A percentile compares a stretch with the other conserved stretches of the same genome.
phyloP scores from a whole-genome alignment of 345 rosid genomes.

The Erodium maritimum region DNA sequence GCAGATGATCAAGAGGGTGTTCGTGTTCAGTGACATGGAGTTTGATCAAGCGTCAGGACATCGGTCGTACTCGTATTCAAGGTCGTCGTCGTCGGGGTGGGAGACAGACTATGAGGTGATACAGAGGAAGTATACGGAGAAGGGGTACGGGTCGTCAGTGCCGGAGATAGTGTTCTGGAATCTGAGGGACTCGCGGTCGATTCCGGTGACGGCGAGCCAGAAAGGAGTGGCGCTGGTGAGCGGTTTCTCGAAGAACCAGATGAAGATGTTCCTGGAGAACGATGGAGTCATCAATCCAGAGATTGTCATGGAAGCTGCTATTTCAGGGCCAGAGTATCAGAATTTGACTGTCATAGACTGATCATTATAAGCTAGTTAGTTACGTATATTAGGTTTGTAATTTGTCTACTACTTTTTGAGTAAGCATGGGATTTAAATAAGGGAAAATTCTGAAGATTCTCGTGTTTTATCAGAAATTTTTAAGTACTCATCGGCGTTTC shows the following conservation, averaged over 20 bases:
- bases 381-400: too few relatives aligned
- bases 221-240: conserved; percentile 12
- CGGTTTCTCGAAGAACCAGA: conserved; percentile 11
- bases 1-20: conserved; percentile 42
- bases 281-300: conserved; percentile 8
- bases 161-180: conserved; percentile 14
- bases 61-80: too few relatives aligned
- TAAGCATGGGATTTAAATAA: too few relatives aligned
- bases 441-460: too few relatives aligned
- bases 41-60: conserved; percentile 17
- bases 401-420: too few relatives aligned
- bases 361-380: too few relatives aligned
- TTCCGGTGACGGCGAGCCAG: conserved; percentile 9
- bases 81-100: too few relatives aligned
- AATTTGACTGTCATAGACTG: conserved; percentile 7
- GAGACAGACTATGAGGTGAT: too few relatives aligned
- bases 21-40: conserved; percentile 68
- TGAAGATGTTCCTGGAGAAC: conserved; percentile 8
- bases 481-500: too few relatives aligned
- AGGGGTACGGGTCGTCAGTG: too few relatives aligned
- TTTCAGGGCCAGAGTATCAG: conserved; percentile 5
- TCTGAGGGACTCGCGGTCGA: conserved; percentile 9
- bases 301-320: conserved; percentile 2
- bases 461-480: too few relatives aligned
- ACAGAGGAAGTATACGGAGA: too few relatives aligned